phyloP scores from a whole-genome alignment of 805 yeast genomes.

The Zygosaccharomyces siamensis region DNA sequence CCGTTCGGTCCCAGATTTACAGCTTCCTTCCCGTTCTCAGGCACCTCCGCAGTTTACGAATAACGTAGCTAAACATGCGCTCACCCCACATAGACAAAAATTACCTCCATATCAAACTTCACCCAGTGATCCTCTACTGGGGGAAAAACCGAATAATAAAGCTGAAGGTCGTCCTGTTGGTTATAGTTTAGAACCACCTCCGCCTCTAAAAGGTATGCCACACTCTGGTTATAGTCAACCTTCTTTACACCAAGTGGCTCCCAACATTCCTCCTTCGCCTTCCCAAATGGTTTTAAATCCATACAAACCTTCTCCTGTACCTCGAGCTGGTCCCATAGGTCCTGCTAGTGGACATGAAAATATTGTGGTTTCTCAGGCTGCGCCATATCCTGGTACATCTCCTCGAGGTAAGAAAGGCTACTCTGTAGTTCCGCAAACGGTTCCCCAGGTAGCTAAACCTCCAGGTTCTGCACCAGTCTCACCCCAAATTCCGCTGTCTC shows the following conservation, averaged over 20 bases:
- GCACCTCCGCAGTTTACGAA: not conserved
- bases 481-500: conserved; percentile 9
- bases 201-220: conserved; percentile 4
- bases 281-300: conserved; percentile 1
- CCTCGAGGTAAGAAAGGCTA: not conserved
- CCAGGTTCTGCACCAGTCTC: not conserved
- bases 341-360: not conserved
- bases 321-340: not conserved
- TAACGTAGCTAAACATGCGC: not conserved
- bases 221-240: conserved; percentile 9
- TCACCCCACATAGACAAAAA: not conserved
- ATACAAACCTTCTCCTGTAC: not conserved
- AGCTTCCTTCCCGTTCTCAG: not conserved
- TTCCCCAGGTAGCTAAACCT: not conserved
- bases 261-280: not conserved
- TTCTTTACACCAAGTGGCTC: conserved; percentile 4
- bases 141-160: not conserved
- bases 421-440: not conserved
- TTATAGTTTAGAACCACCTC: not conserved
- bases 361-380: not conserved
- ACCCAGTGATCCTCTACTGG: conserved; percentile 2
- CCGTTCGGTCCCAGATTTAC: not conserved
- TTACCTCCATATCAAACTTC: not conserved
- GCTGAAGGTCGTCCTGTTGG: not conserved
- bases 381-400: not conserved